These are phyloP conservation scores for Pulveroboletus sp. DNA, from an alignment of 768 basidiomycete species.

Conservation along the genomic window DNA sequence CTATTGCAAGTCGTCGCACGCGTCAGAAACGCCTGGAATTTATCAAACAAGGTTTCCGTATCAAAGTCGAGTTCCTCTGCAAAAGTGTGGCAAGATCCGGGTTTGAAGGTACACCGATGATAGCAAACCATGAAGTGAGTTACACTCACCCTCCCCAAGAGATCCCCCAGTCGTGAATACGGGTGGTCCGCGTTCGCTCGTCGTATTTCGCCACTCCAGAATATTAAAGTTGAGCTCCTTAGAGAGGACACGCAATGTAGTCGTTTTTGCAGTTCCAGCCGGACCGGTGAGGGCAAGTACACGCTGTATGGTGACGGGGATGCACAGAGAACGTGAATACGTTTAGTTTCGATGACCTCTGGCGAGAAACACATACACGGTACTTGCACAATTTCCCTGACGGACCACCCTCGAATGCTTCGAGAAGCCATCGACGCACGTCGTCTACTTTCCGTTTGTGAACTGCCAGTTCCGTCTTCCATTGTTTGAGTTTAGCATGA, in stretches of 20 bases:
- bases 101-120: too few species aligned
- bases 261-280: constrained; percentile 87
- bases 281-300: constrained; percentile 85
- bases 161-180: constrained; percentile 18
- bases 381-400: constrained; percentile 66
- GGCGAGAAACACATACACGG: constrained; percentile 46
- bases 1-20: constrained; percentile 60
- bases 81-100: neutral
- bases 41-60: constrained; percentile 45
- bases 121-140: too few species aligned
- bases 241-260: constrained; percentile 73
- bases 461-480: constrained; percentile 69
- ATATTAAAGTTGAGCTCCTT: constrained; percentile 74
- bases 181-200: constrained; percentile 44
- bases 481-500: neutral
- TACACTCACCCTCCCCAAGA: constrained; percentile 7
- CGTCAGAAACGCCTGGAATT: constrained; percentile 72
- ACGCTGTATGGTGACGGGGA: constrained; percentile 44
- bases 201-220: constrained; percentile 78
- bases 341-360: neutral
- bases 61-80: constrained; percentile 12
- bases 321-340: neutral
- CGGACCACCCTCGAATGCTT: constrained; percentile 67
- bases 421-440: constrained; percentile 68
- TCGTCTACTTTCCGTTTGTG: constrained; percentile 78